phyloP scores from a whole-genome alignment of 1,139 yeast species.

The Taphrina sp. region DNA sequence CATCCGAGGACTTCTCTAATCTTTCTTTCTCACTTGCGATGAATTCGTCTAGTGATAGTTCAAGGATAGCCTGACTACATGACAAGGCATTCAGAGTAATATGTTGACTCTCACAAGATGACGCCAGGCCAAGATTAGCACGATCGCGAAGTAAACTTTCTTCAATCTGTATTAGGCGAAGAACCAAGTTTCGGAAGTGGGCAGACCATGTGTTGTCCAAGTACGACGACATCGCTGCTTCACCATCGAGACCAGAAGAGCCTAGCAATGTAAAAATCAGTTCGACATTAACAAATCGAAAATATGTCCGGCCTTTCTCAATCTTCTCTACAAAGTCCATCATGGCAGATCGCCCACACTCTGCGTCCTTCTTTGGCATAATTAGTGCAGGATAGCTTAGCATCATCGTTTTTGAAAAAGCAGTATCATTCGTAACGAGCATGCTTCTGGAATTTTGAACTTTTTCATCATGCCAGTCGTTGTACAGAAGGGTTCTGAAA shows the following conservation, averaged over 20 bases:
- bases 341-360: not conserved
- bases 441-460: not conserved
- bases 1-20: not conserved
- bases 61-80: slow-evolving; percentile 36
- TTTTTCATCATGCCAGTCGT: slow-evolving; percentile 19
- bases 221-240: slow-evolving; percentile 1
- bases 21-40: slow-evolving; percentile 31
- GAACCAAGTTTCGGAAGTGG: slow-evolving; percentile 3
- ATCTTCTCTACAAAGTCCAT: slow-evolving; percentile 1
- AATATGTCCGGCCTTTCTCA: not conserved
- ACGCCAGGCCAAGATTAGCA: not conserved
- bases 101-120: not conserved
- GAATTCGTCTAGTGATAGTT: slow-evolving; percentile 37
- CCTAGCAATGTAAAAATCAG: not conserved
- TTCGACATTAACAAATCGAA: slow-evolving; percentile 1
- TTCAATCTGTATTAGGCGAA: not conserved
- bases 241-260: not conserved
- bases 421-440: not conserved
- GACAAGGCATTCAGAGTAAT: not conserved
- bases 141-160: slow-evolving; percentile 2
- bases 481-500: slow-evolving; percentile 9
- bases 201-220: slow-evolving; percentile 12
- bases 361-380: not conserved
- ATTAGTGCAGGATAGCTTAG: slow-evolving; percentile 7
- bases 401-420: slow-evolving; percentile 18